Conservation (phyloP, 495 filamentous ascomycete species). For the Astrothelium subdiscretum region DNA sequence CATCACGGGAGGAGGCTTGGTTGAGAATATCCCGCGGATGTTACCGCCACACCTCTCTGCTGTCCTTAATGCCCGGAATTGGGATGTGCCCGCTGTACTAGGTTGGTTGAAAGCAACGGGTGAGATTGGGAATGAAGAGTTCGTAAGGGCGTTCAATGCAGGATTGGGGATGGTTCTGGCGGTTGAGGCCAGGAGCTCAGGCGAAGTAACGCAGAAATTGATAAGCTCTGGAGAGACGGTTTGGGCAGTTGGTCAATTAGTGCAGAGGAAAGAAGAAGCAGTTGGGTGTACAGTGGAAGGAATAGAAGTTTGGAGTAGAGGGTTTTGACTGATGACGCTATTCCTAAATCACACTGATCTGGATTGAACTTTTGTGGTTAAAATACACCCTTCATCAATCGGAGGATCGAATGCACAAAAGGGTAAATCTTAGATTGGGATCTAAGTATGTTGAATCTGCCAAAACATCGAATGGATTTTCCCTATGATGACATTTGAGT, state of each 20-base stretch:
- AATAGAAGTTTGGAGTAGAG: conserved; percentile 55
- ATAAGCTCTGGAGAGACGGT: conserved; percentile 62
- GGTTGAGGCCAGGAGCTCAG: conserved; percentile 44
- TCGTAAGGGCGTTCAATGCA: conserved; percentile 85
- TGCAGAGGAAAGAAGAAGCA: conserved; percentile 42
- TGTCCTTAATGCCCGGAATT: conserved; percentile 59
- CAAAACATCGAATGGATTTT: too few relatives aligned
- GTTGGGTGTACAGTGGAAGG: conserved; percentile 49
- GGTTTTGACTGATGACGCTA: background rate
- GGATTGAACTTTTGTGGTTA: too few relatives aligned
- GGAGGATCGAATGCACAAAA: too few relatives aligned
- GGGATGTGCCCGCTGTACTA: conserved; percentile 66
- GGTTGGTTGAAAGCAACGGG: conserved; percentile 71
- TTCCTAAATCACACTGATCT: too few relatives aligned
- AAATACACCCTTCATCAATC: too few relatives aligned
- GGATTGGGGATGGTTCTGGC: conserved; percentile 88
- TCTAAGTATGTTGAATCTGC: too few relatives aligned
- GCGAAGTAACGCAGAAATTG: conserved; percentile 41
- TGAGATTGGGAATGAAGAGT: conserved; percentile 60
- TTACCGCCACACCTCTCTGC: conserved; percentile 64
- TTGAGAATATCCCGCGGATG: conserved; percentile 90
- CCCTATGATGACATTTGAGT: too few relatives aligned
- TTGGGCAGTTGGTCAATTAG: conserved; percentile 60
- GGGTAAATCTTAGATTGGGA: too few relatives aligned
- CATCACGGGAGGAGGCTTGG: conserved; percentile 87